Percentiles rank a stretch among this genome's conserved stretches.
phyloP scores from a whole-genome alignment of 1,284 basidiomycete species.

The Ustilago shanxiensis region DNA sequence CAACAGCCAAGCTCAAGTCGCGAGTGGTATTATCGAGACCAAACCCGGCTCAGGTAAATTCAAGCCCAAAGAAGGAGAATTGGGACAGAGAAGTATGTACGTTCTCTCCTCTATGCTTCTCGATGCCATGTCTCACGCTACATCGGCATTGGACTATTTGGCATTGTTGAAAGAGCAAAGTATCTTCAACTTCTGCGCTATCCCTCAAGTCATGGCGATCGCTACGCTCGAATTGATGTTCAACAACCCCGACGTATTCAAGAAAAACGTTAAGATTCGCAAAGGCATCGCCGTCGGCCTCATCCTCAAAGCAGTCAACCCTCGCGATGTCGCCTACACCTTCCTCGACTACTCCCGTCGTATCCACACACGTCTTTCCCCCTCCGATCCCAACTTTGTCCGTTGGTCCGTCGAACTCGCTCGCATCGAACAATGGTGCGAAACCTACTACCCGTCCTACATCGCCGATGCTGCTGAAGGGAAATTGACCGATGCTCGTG shows the following conservation, averaged over 20 bases:
- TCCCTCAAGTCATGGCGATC: slow-evolving; percentile 95
- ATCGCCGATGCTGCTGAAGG: slow-evolving; percentile 36
- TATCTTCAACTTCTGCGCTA: slow-evolving; percentile 96
- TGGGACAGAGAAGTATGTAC: slow-evolving; percentile 60
- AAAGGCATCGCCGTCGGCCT: slow-evolving; percentile 90
- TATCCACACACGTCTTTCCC: slow-evolving; percentile 84
- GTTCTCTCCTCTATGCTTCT: slow-evolving; percentile 83
- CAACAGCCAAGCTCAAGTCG: slow-evolving; percentile 57
- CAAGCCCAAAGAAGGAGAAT: slow-evolving; percentile 41
- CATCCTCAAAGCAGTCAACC: slow-evolving; percentile 90
- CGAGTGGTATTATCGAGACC: slow-evolving; percentile 62
- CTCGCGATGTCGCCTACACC: slow-evolving; percentile 88
- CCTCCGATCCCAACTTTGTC: slow-evolving; percentile 85
- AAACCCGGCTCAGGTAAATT: slow-evolving; percentile 44
- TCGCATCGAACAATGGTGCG: slow-evolving; percentile 67
- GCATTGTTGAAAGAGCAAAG: slow-evolving; percentile 87
- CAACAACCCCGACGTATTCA: slow-evolving; percentile 91
- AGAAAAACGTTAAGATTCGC: slow-evolving; percentile 93
- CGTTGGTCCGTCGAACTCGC: slow-evolving; percentile 65
- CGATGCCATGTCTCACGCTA: slow-evolving; percentile 87
- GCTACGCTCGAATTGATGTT: slow-evolving; percentile 92
- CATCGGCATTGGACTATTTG: slow-evolving; percentile 90
- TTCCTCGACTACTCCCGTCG: slow-evolving; percentile 85
- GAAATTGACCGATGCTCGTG: slow-evolving; percentile 47
- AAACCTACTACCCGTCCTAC: slow-evolving; percentile 65